These are phyloP conservation scores for Chlorella sp. DNA, from an alignment of 139 green algal species.

Conservation along the genomic window DNA sequence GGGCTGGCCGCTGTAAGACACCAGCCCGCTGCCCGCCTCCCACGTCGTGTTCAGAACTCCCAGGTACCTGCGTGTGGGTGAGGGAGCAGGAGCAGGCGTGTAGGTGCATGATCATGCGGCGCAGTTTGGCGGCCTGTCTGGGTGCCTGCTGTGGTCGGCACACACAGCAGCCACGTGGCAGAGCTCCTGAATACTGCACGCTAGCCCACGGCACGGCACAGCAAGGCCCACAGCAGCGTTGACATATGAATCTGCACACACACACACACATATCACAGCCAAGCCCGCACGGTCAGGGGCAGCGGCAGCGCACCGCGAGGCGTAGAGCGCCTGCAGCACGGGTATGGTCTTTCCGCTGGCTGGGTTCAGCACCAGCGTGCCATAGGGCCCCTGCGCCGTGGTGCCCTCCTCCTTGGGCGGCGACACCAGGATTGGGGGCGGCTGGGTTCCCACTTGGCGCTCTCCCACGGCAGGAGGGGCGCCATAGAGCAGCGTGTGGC, in stretches of 20 bases:
- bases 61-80: not conserved
- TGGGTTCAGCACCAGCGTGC: not conserved
- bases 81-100: not conserved
- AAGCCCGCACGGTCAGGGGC: not conserved
- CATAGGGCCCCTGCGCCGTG: not conserved
- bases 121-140: not conserved
- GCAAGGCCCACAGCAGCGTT: not conserved
- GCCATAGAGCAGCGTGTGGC: slow-evolving; percentile 17
- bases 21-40: not conserved
- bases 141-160: not conserved
- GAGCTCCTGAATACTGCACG: not conserved
- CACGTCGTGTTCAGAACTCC: slow-evolving; percentile 4
- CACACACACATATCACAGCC: not conserved
- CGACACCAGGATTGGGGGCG: not conserved
- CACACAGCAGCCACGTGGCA: not conserved
- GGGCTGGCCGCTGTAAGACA: not conserved
- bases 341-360: not conserved
- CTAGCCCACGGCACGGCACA: not conserved
- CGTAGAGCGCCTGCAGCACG: slow-evolving; percentile 9
- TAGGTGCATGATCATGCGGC: too few species aligned
- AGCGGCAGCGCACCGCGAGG: not conserved
- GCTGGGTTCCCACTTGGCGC: not conserved
- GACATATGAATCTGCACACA: too few species aligned
- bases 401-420: slow-evolving; percentile 11
- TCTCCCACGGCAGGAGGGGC: not conserved